phyloP scores from a whole-genome alignment of 2,329 filamentous ascomycete species.

The Lasiodiplodia hormozganensis region DNA sequence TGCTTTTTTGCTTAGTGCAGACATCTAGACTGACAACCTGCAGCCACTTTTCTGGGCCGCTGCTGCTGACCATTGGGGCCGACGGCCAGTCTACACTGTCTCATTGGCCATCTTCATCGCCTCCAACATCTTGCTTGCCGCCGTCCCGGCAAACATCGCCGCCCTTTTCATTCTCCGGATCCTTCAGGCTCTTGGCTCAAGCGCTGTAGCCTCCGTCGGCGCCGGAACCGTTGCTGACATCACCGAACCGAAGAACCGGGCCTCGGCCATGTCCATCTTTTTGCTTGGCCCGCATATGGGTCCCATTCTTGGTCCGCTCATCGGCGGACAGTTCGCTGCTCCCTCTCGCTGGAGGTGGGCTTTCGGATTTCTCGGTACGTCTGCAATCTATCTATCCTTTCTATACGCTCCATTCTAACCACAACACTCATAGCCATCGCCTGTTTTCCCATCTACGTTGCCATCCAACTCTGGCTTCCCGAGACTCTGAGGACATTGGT shows the following conservation, averaged over 20 bases:
- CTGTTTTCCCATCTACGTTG: constrained; percentile 38
- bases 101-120: constrained; percentile 50
- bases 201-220: constrained; percentile 52
- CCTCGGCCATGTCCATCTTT: constrained; percentile 51
- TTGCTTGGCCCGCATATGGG: constrained; percentile 54
- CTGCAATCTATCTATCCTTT: not conserved
- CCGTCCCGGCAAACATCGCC: constrained; percentile 48
- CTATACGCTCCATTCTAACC: not conserved
- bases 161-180: constrained; percentile 50
- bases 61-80: constrained; percentile 49
- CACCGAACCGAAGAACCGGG: constrained; percentile 49
- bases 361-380: constrained; percentile 48
- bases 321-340: constrained; percentile 51
- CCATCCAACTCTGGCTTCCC: constrained; percentile 51
- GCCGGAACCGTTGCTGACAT: constrained; percentile 54
- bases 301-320: constrained; percentile 52
- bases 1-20: too few species aligned
- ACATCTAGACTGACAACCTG: constrained; percentile 27
- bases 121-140: constrained; percentile 49
- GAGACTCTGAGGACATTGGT: constrained; percentile 56
- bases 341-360: constrained; percentile 52
- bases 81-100: constrained; percentile 51
- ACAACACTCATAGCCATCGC: constrained; percentile 30
- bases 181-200: constrained; percentile 53
- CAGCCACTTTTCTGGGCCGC: constrained; percentile 51